Base-by-base conservation (phyloP, 305 asterid genomes). In the Fraxinus ornus region DNA sequence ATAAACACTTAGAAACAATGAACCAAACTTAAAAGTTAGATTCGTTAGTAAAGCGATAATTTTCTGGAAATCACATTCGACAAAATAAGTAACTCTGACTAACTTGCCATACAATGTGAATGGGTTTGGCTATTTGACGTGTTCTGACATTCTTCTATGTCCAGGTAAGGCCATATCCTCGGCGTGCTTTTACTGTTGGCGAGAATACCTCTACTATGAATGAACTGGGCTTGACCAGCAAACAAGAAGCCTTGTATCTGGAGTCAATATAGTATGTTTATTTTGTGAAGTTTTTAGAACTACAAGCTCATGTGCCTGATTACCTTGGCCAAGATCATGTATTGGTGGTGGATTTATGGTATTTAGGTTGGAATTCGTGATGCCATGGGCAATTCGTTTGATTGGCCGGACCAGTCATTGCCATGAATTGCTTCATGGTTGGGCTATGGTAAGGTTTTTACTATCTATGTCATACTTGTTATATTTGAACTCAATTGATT, bases 151-250 rank as follows among this genome's bases (percentile, higher is more conserved):
- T 70, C 39, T 15, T 30, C 24, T 70, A 15, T 70, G 64, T 82
- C 81, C 86, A 96, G 99, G 98, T 92, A 82, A 90, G 98, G 84
- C 97, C 99, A 19, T 97, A 90, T 89, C 99, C 99, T 75, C 89
- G 98, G 47, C 92, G 88, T 73, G 98, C 98, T 71, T 97, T 91
- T 77, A 78, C 95, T 39, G 95, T 88, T 21, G 97, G 85, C 76
- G 99, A 97, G 87, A 86, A 91, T 41, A 64, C 62, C 79, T 87
- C 82, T 21, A 90, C 93, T 75, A 86, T 97, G 84, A 88, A 81
- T 37, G 99, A 97, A 75, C 82, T 97, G 88, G 99, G 99, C 41
- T 87, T 97, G 82, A 92, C 95, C 80, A 92, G 96, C 96, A 97
- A 97, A 80, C 98, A 94, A 86, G 98, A 97, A 89, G 99, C 98